Evolutionary conservation across 192 early-diverging fungal species (phyloP).

Genomic region (Mortierella claussenii): DNA sequence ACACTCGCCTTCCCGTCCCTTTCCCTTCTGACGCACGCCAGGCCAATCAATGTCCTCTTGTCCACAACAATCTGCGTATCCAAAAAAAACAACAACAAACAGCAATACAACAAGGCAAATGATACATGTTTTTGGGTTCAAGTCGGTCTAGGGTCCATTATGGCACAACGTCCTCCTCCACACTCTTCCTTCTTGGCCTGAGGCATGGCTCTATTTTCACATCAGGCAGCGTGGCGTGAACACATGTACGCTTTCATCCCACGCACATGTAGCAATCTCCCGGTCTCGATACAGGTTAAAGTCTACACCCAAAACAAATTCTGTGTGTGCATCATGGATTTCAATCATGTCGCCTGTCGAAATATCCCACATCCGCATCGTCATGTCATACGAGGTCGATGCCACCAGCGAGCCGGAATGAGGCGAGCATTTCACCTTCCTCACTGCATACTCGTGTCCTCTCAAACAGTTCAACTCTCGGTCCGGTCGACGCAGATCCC

Average conservation of each 20-base stretch:
- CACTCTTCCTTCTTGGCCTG: neutral
- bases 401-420: conserved; percentile 85
- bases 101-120: too few species aligned
- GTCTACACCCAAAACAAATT: conserved; percentile 97
- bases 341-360: conserved; percentile 63
- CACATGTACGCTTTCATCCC: conserved; percentile 92
- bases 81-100: too few species aligned
- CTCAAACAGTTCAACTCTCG: conserved; percentile 77
- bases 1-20: too few species aligned
- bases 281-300: conserved; percentile 90
- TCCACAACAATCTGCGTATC: too few species aligned
- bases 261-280: conserved; percentile 91
- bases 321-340: conserved; percentile 88
- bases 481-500: conserved; percentile 87
- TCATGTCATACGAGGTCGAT: conserved; percentile 96
- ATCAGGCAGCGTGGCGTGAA: conserved; percentile 56
- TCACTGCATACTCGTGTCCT: conserved; percentile 94
- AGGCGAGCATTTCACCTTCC: conserved; percentile 93
- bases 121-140: too few species aligned
- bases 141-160: too few species aligned
- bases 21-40: too few species aligned
- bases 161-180: too few species aligned
- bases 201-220: conserved; percentile 9
- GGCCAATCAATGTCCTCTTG: too few species aligned
- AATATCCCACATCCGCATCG: conserved; percentile 92